Evolutionary conservation across 2,329 filamentous ascomycete genomes (phyloP), one percentile per base, ranked within the genome.

Genomic region (Clarireedia homoeocarpa): DNA sequence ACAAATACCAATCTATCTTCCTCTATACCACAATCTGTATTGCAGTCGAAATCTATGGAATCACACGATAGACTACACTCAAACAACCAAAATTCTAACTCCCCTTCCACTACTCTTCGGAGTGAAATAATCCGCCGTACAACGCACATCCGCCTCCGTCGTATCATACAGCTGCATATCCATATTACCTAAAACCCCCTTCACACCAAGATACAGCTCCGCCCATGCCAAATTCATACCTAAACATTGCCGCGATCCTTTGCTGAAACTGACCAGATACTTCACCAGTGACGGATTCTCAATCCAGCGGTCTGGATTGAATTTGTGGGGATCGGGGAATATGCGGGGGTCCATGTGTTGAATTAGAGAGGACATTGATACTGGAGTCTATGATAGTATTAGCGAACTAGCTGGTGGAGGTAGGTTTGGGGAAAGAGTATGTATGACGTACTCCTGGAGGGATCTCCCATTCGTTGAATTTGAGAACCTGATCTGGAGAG

Each of bases 291-390:
- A 26, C 42, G 49, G 49, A 23, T 45, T 30, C 30, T 70, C 71
- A 4, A 75, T 58, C 70, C 71, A 77, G 3, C 74, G 69, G 45
- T 76, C 72, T 0, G 75, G 75, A 3, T 60, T 48, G 56, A 74
- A 77, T 1, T 60, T 55, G 38, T 73, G 62, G 0, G 74, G 70
- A 3, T 75, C 64, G 0, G 73, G 65, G 55, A 70, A 73, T 17
- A 72, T 58, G 9, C 57, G 62, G 56, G 73, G 67, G 59, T 76
- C 67, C 38, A 73, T 69, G 55, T 77, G 74, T 10, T 69, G 66
- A 7, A 74, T 66, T 3, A 67, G 64, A 2, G 69, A 63, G 0
- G 72, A 73, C 65, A 74, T 72, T 30, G 71, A 67, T 1, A 76
- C 68, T 3, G 69, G 70, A 1, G 69, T 74, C 6, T 71, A 69